Conservation (phyloP, 2,329 filamentous ascomycete genomes). For the Cyanodermella asteris region DNA sequence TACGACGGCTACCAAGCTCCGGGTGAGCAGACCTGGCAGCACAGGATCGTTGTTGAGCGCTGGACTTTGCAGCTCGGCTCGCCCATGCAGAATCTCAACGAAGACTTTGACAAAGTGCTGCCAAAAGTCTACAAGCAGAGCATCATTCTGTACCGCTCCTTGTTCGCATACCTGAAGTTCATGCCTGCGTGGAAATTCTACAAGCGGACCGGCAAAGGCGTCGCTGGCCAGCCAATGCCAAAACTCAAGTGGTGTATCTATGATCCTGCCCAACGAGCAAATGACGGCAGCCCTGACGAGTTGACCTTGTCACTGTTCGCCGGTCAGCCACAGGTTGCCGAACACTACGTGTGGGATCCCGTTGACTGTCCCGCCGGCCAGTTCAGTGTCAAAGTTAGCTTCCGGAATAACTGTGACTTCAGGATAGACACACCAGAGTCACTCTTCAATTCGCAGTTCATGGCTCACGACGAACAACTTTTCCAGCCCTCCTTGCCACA, state of each 20-base stretch:
- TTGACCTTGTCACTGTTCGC: constrained; percentile 50
- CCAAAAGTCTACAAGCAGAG: constrained; percentile 94
- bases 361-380: constrained; percentile 73
- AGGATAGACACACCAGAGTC: constrained; percentile 80
- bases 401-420: constrained; percentile 77
- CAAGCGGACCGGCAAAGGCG: constrained; percentile 49
- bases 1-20: constrained; percentile 25
- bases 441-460: constrained; percentile 75
- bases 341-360: constrained; percentile 59
- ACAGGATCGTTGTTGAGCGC: constrained; percentile 57
- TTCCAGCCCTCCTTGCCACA: constrained; percentile 69
- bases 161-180: constrained; percentile 64
- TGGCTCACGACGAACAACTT: constrained; percentile 72
- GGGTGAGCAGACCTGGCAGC: constrained; percentile 22
- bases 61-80: constrained; percentile 73
- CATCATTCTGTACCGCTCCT: constrained; percentile 77
- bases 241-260: constrained; percentile 62
- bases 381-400: constrained; percentile 60
- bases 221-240: constrained; percentile 37
- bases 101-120: constrained; percentile 36
- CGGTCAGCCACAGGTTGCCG: constrained; percentile 39
- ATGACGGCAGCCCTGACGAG: constrained; percentile 38
- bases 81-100: constrained; percentile 28
- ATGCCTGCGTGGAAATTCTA: constrained; percentile 74
- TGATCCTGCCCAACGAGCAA: constrained; percentile 30